Evolutionary conservation across 2,329 filamentous ascomycete genomes (phyloP).

Genomic region (Pseudogymnoascus sp.): DNA sequence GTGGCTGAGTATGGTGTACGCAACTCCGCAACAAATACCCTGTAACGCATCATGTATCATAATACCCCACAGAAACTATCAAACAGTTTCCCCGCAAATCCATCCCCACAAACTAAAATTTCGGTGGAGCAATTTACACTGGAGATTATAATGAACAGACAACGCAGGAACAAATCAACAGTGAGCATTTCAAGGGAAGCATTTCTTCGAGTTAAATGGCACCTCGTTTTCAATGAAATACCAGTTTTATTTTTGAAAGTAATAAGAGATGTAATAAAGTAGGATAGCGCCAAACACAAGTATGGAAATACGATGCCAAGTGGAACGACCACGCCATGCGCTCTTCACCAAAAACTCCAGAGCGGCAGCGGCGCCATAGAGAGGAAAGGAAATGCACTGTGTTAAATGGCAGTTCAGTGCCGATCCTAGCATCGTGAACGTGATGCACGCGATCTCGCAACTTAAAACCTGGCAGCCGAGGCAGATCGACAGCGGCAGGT

Average conservation of each 20-base stretch:
- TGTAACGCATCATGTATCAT: not conserved
- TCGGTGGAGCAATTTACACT: not conserved
- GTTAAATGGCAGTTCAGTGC: not conserved
- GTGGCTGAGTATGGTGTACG: not conserved
- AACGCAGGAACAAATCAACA: not conserved
- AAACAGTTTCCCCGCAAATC: not conserved
- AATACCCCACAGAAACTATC: not conserved
- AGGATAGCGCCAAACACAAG: not conserved
- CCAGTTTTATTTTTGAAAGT: not conserved
- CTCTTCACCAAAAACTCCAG: not conserved
- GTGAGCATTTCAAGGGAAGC: not conserved
- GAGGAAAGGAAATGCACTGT: not conserved
- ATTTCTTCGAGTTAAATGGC: not conserved
- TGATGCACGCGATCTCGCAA: not conserved
- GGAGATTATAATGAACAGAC: not conserved
- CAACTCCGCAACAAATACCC: not conserved
- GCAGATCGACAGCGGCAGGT: not conserved
- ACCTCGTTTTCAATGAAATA: not conserved
- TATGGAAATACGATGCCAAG: not conserved
- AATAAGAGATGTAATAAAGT: not conserved
- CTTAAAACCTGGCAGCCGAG: not conserved
- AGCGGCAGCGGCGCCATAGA: not conserved
- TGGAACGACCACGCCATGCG: not conserved
- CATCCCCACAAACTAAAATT: not conserved
- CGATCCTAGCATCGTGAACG: constrained; percentile 1